These are phyloP conservation scores for Thermomucor indicae-seudaticae DNA, from an alignment of 371 early-diverging fungal genomes.

Conservation along the genomic window DNA sequence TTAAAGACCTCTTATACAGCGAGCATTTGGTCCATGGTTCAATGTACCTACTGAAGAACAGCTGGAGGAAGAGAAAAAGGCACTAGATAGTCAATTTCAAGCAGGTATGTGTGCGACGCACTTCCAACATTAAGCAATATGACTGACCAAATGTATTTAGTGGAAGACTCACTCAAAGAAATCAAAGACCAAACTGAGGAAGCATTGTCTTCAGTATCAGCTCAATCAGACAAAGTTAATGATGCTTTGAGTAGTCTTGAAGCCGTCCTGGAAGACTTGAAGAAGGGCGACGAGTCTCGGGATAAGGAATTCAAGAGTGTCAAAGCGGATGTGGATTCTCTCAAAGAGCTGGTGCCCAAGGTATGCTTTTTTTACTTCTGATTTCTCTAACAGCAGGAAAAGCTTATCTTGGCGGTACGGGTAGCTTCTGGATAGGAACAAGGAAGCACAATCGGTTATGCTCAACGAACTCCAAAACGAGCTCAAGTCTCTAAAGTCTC, in stretches of 20 bases:
- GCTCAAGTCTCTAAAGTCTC: slow-evolving; percentile 85
- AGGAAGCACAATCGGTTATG: slow-evolving; percentile 65
- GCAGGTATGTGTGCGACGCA: slow-evolving; percentile 21
- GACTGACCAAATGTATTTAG: slow-evolving; percentile 12
- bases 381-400: neutral
- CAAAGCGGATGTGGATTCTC: slow-evolving; percentile 72
- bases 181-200: slow-evolving; percentile 64
- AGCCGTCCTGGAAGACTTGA: slow-evolving; percentile 62
- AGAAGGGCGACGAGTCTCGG: slow-evolving; percentile 65
- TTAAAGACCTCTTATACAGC: slow-evolving; percentile 30
- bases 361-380: slow-evolving; percentile 25
- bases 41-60: slow-evolving; percentile 63
- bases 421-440: slow-evolving; percentile 73
- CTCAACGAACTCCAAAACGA: slow-evolving; percentile 88
- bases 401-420: too few species aligned
- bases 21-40: slow-evolving; percentile 65
- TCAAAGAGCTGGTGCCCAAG: slow-evolving; percentile 77
- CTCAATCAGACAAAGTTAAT: slow-evolving; percentile 71
- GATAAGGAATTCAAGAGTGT: slow-evolving; percentile 70
- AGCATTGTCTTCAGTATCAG: slow-evolving; percentile 67
- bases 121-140: neutral
- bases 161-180: slow-evolving; percentile 50
- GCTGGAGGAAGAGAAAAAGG: slow-evolving; percentile 67
- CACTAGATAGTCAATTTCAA: slow-evolving; percentile 71
- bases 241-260: slow-evolving; percentile 66